Evolutionary conservation across 164 flowering plant species (phyloP), one percentile per base, ranked within the genome.

Genomic region (Nymphaea colorata): DNA sequence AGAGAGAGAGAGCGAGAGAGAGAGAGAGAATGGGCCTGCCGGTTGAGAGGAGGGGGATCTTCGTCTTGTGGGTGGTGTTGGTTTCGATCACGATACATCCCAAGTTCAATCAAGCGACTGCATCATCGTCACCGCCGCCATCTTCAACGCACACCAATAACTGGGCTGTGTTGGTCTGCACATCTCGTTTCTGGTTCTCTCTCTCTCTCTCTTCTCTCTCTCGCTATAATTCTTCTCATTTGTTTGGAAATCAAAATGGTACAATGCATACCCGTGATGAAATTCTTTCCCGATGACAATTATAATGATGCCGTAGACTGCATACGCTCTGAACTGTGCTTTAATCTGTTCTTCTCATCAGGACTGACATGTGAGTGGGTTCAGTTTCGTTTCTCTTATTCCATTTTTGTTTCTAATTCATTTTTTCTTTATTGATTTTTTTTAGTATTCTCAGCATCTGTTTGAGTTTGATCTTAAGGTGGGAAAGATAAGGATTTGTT

Each of bases 121-220:
- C 55, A 47, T 47, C 55, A 47, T 12, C 55, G 2, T 47, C 55
- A 47, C 55, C 55, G 12, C 7, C 55, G 6, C 55, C 55, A 47
- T 75, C 82, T 64, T 69, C 84, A 25, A 83, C 82, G 86, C 98
- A 92, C 79, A 88, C 98, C 68, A 93, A 93, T 81, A 93, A 93
- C 65, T 93, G 98, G 98, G 97, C 98, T 3, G 91, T 93, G 44
- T 71, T 93, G 74, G 97, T 89, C 69, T 93, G 98, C 82, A 93
- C 98, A 55, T 93, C 98, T 68, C 97, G 97, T 41, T 91, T 86
- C 81, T 93, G 97, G 97, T 93, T 82, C 42, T 67, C 62, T 43
- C 67, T 65, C 67, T 65, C 55, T 25, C 66, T 64, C 42, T 25
- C 36, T 41, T 1, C 0, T 41, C 43, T 41, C 43, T 59, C 47